These are phyloP conservation scores for Lodderomyces parapsilosis DNA, from an alignment of 1,139 yeast genomes.

Conservation along the genomic window DNA sequence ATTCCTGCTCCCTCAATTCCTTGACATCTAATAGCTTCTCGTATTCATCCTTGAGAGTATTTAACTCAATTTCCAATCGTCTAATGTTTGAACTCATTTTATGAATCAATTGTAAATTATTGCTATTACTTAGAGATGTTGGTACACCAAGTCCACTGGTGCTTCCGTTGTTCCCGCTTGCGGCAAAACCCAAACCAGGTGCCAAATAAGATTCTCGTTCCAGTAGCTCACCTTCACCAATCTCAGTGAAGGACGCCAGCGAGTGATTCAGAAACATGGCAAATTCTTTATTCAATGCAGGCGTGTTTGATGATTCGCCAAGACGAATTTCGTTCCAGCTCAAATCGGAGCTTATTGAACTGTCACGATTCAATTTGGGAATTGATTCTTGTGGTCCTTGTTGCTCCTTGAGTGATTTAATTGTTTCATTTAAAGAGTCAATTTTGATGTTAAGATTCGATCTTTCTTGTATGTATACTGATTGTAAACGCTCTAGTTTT, in stretches of 20 bases:
- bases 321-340: conserved; percentile 24
- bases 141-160: conserved; percentile 9
- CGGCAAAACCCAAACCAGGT: background rate
- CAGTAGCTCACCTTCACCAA: conserved; percentile 17
- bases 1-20: conserved; percentile 65
- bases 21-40: conserved; percentile 54
- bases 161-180: background rate
- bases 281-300: conserved; percentile 18
- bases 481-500: conserved; percentile 29
- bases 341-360: conserved; percentile 11
- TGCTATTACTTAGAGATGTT: conserved; percentile 12
- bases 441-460: conserved; percentile 28
- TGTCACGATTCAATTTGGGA: conserved; percentile 17
- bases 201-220: conserved; percentile 10
- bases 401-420: conserved; percentile 17
- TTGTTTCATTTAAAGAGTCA: conserved; percentile 21
- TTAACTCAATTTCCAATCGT: conserved; percentile 74
- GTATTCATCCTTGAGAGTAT: conserved; percentile 64
- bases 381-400: conserved; percentile 6
- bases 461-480: conserved; percentile 33
- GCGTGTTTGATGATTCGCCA: conserved; percentile 40
- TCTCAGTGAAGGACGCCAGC: conserved; percentile 21
- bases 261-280: conserved; percentile 20
- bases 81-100: conserved; percentile 75
- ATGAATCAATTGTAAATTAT: conserved; percentile 60